Evolutionary conservation across 2,329 filamentous ascomycete species (phyloP).

Genomic region (Hymenoscyphus linearis): DNA sequence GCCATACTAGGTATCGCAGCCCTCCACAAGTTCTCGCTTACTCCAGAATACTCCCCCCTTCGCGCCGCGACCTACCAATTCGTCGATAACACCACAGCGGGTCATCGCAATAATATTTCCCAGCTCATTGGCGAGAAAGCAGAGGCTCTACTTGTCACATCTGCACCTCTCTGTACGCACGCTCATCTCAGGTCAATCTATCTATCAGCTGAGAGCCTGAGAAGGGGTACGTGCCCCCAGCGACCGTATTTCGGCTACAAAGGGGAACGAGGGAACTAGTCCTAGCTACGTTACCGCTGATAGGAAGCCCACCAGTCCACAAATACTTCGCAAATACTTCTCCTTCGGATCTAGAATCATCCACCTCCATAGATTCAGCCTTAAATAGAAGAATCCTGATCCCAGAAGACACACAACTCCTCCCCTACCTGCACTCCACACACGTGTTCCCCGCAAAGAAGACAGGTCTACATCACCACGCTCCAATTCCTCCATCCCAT

Average conservation of each 20-base stretch:
- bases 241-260: not conserved
- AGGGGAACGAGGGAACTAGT: not conserved
- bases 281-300: not conserved
- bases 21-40: constrained; percentile 8
- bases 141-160: constrained; percentile 4
- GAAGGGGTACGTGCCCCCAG: not conserved
- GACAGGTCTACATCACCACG: not conserved
- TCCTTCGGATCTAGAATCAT: not conserved
- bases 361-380: not conserved
- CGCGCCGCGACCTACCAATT: constrained; percentile 11
- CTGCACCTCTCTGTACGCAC: not conserved
- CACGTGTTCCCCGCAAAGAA: not conserved
- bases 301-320: not conserved
- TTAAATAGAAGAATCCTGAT: not conserved
- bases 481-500: not conserved
- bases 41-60: constrained; percentile 2
- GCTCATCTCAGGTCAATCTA: not conserved
- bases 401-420: not conserved
- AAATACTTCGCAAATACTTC: not conserved
- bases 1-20: constrained; percentile 9
- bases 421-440: not conserved
- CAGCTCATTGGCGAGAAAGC: not conserved
- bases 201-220: not conserved
- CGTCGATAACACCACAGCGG: constrained; percentile 1
- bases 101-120: not conserved